Conservation (phyloP, 495 filamentous ascomycete genomes). For the Trypethelium eluteriae region DNA sequence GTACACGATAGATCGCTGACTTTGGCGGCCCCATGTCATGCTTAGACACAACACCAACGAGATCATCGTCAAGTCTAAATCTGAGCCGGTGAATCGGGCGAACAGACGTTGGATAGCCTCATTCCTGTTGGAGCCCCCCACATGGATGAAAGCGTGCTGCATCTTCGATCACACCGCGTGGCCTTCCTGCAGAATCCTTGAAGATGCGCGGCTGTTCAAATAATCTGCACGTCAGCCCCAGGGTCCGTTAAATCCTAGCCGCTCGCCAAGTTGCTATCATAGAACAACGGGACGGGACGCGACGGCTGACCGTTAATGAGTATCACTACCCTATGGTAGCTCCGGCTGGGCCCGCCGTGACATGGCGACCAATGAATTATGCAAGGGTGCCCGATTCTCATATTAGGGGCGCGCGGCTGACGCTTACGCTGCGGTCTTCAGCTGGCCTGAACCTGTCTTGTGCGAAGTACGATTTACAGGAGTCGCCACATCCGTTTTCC, state of each 20-base stretch:
- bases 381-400: background rate
- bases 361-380: background rate
- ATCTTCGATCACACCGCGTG: background rate
- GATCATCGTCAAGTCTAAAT: background rate
- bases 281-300: background rate
- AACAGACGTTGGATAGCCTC: background rate
- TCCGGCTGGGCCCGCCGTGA: background rate
- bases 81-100: background rate
- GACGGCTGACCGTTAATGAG: background rate
- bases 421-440: background rate
- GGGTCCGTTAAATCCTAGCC: background rate
- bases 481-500: background rate
- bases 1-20: too few species aligned
- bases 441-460: background rate
- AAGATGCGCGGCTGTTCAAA: background rate
- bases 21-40: too few species aligned
- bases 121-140: background rate
- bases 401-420: constrained; percentile 7
- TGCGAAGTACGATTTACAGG: background rate
- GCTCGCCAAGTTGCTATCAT: background rate
- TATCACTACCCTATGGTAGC: background rate
- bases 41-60: too few species aligned
- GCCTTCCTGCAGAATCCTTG: background rate
- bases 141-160: background rate
- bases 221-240: background rate